A percentile compares a stretch with the other conserved stretches of the same genome.
phyloP scores from a whole-genome alignment of 2,329 filamentous ascomycete genomes.

The Sporothrix luriei region DNA sequence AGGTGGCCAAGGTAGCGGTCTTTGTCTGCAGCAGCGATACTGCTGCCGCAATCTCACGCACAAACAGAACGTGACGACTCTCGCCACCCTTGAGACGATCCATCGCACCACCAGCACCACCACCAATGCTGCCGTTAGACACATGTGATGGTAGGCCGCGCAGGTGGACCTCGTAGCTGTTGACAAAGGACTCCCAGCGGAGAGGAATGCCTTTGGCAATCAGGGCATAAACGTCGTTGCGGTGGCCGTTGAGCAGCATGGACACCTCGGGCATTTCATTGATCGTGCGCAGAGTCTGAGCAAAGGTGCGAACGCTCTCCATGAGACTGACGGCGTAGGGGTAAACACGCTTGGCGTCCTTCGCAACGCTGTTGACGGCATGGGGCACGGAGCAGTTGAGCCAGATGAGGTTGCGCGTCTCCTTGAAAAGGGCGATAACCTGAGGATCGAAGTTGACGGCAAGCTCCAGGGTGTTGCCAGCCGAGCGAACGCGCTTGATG shows the following conservation, averaged over 20 bases:
- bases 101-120: conserved; percentile 37
- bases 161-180: conserved; percentile 89
- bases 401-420: conserved; percentile 95
- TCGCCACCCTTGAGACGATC: conserved; percentile 67
- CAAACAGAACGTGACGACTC: conserved; percentile 95
- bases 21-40: conserved; percentile 89
- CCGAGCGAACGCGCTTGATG: conserved; percentile 84
- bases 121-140: conserved; percentile 62
- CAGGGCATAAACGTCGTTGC: conserved; percentile 83
- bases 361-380: conserved; percentile 90
- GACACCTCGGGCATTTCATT: conserved; percentile 83
- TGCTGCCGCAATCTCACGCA: conserved; percentile 85
- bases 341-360: conserved; percentile 98
- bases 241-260: conserved; percentile 84
- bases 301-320: conserved; percentile 94
- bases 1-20: conserved; percentile 73
- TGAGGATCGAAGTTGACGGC: conserved; percentile 96
- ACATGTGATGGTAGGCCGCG: conserved; percentile 61
- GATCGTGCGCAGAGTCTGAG: conserved; percentile 85
- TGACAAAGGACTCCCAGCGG: conserved; percentile 97
- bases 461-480: conserved; percentile 84
- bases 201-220: conserved; percentile 86
- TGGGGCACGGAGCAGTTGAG: conserved; percentile 93
- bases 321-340: conserved; percentile 97
- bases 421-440: conserved; percentile 97